Evolutionary conservation across 1,139 yeast genomes (phyloP).

Genomic region (Geotrichum bryndzae): DNA sequence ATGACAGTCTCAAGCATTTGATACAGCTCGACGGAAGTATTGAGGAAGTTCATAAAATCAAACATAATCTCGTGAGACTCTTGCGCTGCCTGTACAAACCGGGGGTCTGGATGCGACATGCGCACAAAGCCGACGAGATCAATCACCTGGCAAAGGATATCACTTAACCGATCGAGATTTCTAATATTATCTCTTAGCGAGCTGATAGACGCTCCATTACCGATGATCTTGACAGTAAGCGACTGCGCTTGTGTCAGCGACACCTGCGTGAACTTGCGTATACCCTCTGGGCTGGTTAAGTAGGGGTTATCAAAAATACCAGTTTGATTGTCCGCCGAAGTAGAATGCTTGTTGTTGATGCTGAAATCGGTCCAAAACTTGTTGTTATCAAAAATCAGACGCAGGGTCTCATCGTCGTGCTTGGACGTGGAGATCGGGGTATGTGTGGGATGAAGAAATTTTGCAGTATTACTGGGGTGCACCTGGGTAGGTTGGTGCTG

Average conservation of each 20-base stretch:
- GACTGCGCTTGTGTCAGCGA: conserved; percentile 59
- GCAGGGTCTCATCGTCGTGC: conserved; percentile 11
- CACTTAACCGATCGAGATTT: conserved; percentile 78
- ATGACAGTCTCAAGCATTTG: conserved; percentile 53
- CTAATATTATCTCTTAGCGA: conserved; percentile 46
- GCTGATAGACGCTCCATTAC: conserved; percentile 27
- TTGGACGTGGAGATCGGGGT: background rate
- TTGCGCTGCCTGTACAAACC: conserved; percentile 66
- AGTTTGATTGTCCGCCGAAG: conserved; percentile 25
- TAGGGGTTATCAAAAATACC: conserved; percentile 75
- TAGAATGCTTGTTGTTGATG: background rate
- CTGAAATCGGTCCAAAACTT: conserved; percentile 13
- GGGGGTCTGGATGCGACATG: conserved; percentile 72
- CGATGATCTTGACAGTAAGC: conserved; percentile 51
- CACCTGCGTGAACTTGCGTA: conserved; percentile 57
- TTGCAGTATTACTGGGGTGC: background rate
- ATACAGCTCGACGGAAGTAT: conserved; percentile 75
- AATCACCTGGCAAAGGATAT: conserved; percentile 82
- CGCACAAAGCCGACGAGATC: conserved; percentile 92
- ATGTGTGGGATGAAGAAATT: background rate
- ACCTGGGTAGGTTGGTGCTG: conserved; percentile 2
- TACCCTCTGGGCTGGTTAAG: conserved; percentile 63
- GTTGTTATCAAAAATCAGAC: conserved; percentile 16
- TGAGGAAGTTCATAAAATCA: conserved; percentile 88
- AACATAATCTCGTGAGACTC: conserved; percentile 82